phyloP scores from a whole-genome alignment of 148 eudicot genomes.

The Salicornia ramosissima region DNA sequence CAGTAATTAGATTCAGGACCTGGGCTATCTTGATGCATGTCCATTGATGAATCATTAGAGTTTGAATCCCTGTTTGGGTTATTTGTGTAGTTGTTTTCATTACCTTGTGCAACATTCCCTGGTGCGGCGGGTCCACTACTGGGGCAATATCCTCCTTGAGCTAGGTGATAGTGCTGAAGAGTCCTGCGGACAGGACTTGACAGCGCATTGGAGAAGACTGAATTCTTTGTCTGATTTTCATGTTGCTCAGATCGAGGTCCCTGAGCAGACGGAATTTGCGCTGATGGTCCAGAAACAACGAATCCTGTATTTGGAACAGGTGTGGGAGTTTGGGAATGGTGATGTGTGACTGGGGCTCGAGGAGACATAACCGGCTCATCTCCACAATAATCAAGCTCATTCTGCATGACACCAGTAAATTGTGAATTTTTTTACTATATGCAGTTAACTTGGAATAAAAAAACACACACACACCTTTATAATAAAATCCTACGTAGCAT shows the following conservation, averaged over 20 bases:
- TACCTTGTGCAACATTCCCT: slow-evolving; percentile 27
- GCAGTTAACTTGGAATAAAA: no score
- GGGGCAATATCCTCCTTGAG: slow-evolving; percentile 43
- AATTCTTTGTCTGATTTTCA: slow-evolving; percentile 62
- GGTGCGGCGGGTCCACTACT: slow-evolving; percentile 30
- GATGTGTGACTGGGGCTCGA: slow-evolving; percentile 29
- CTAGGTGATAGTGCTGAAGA: slow-evolving; percentile 69
- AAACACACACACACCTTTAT: no score
- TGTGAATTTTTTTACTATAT: background rate
- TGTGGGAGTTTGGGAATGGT: slow-evolving; percentile 21
- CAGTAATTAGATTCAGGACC: slow-evolving; percentile 55
- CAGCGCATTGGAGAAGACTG: slow-evolving; percentile 78
- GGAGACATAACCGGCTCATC: slow-evolving; percentile 43
- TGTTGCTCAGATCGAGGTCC: slow-evolving; percentile 42
- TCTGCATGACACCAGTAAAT: slow-evolving; percentile 22
- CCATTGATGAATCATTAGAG: slow-evolving; percentile 73
- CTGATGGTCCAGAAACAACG: slow-evolving; percentile 26
- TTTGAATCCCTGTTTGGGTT: slow-evolving; percentile 47
- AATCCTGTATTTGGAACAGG: slow-evolving; percentile 23
- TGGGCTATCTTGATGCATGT: slow-evolving; percentile 81
- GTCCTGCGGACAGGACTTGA: slow-evolving; percentile 79
- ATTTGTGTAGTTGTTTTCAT: slow-evolving; percentile 29
- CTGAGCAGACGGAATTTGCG: slow-evolving; percentile 22
- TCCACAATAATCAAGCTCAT: slow-evolving; percentile 32
- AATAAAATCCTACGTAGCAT: no score